phyloP scores from a whole-genome alignment of 2,329 filamentous ascomycete species.

The Helotiales sp. region DNA sequence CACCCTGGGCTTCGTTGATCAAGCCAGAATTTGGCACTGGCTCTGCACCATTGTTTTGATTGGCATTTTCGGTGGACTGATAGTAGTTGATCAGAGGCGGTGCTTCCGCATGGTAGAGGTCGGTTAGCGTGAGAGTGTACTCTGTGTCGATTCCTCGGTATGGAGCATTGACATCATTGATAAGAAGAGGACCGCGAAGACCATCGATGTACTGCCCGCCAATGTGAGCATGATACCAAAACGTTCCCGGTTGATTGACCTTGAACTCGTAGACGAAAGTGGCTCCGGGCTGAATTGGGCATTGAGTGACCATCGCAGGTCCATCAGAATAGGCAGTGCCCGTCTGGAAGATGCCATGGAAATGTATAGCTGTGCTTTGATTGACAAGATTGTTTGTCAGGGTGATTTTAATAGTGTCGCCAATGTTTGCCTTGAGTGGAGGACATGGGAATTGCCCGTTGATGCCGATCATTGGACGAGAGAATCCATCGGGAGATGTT shows the following conservation, averaged over 20 bases:
- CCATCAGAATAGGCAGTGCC: slow-evolving; percentile 62
- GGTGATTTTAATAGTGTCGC: slow-evolving; percentile 57
- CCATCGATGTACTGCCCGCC: slow-evolving; percentile 55
- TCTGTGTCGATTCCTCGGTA: slow-evolving; percentile 47
- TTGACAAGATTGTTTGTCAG: slow-evolving; percentile 57
- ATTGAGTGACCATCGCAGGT: slow-evolving; percentile 52
- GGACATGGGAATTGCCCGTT: slow-evolving; percentile 66
- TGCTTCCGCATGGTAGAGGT: slow-evolving; percentile 59
- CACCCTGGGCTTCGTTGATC: slow-evolving; percentile 27
- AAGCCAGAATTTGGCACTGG: slow-evolving; percentile 28
- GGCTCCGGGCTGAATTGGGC: slow-evolving; percentile 38
- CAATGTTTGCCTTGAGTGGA: slow-evolving; percentile 53
- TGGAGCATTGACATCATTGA: slow-evolving; percentile 61
- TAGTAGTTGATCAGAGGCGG: slow-evolving; percentile 28
- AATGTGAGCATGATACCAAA: slow-evolving; percentile 67
- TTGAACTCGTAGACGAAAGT: slow-evolving; percentile 38
- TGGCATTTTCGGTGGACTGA: slow-evolving; percentile 44
- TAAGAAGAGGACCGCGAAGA: slow-evolving; percentile 64
- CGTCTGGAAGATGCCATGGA: slow-evolving; percentile 63
- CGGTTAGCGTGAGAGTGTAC: slow-evolving; percentile 59
- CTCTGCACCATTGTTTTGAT: slow-evolving; percentile 21
- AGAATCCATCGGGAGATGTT: slow-evolving; percentile 47
- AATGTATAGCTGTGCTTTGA: slow-evolving; percentile 58
- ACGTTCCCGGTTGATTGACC: slow-evolving; percentile 51
- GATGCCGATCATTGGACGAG: slow-evolving; percentile 58